Base-by-base conservation (phyloP, 2,329 filamentous ascomycete genomes). In the Penicillium verrucosum region DNA sequence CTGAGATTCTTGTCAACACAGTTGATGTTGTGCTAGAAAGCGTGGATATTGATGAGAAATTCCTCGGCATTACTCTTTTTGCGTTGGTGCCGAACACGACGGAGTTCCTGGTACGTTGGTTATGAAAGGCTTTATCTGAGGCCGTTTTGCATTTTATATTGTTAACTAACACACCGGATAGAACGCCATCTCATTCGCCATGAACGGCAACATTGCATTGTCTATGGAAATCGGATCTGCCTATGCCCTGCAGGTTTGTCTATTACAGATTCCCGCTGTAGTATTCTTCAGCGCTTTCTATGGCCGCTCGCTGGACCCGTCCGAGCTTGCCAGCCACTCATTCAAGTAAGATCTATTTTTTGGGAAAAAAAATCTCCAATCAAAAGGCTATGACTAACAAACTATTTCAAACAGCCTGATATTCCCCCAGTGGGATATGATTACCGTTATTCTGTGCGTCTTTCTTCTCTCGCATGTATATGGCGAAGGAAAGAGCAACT, bases 221-320 rank as follows among this genome's bases (percentile, higher is more conserved):
- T 97, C 92, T 37, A 99, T 99, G 94, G 94, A 99, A 71, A 99
- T 99, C 65, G 94, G 94, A 64, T 97, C 92, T 0, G 93, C 93
- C 2, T 99, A 99, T 70, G 94, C 94, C 1, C 81, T 99, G 42
- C 94, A 99, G 75, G 94, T 99, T 48, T 97, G 93, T 71, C 82
- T 99, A 29, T 82, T 99, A 21, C 94, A 99, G 71, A 92, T 97
- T 21, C 94, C 94, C 0, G 92, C 92, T 0, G 80, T 99, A 2
- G 93, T 99, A 1, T 81, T 96, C 41, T 99, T 93, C 80, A 95
- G 90, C 58, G 92, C 91, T 10, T 73, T 93, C 38, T 89, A 89
- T 67, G 84, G 83, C 8, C 75, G 72, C 37, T 82, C 79, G 60
- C 75, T 87, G 48, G 78, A 82, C n/a, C 77, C 80, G 0, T 68